Base-by-base conservation (phyloP, 106 monocot genomes). In the Narthecium ossifragum region DNA sequence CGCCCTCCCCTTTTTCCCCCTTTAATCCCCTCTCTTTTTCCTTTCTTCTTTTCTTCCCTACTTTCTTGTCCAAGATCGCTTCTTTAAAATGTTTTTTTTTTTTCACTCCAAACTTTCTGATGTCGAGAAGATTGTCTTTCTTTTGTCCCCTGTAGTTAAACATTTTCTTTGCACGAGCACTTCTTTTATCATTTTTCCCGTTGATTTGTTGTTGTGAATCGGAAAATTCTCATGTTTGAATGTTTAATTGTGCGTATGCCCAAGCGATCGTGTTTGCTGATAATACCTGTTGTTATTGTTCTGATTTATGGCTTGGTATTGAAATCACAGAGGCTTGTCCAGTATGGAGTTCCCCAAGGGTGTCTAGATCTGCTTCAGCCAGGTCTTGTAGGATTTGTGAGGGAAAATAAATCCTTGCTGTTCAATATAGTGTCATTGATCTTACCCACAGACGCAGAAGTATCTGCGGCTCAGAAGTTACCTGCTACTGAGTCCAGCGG, bases 341-440 rank as follows among this genome's bases (percentile, higher is more conserved):
- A 55, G 50, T 62, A 46, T 41, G 96, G 96, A 9, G 67, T 90
- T 46, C 83, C 90, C 10, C 30, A 31, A 22, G 64, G 58, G n/a
- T 21, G 60, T 31, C 59, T 89, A 22, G 52, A 71, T 52, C 72
- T 59, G 29, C 53, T 30, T 40, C 80, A 77, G 33, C 53, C 31
- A 29, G 73, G 79, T 39, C 49, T 96, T 23, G 49, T 84, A 38
- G 45, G 53, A 8, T 80, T 82, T 59, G 50, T 67, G 8, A 67
- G 61, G 45, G 62, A 80, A 33, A 75, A 78, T 25, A 79, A 62
- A 20, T 14, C 8, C 11, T 40, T 31, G 55, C 68, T 80, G 22
- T 45, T 51, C 34, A 65, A 68, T 18, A 41, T 86, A 2, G 69
- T 76, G 37, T 65, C 59, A 37, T 68, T 61, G 46, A 62, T 90